phyloP scores from a whole-genome alignment of 1,284 basidiomycete genomes.

The Microbotryomycetes sp. region DNA sequence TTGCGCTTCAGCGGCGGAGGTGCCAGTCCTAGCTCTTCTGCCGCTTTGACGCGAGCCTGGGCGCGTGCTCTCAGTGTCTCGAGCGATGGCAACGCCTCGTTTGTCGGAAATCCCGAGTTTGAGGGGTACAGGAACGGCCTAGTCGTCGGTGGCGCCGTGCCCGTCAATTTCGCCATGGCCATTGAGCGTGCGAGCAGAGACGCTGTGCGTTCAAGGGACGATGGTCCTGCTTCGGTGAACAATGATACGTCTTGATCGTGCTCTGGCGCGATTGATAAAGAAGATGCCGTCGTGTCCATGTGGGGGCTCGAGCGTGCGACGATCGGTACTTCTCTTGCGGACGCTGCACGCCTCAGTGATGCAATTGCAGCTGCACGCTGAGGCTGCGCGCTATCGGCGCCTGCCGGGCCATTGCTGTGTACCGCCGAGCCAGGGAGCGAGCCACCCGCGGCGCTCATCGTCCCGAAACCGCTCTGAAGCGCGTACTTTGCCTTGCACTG shows the following conservation, averaged over 20 bases:
- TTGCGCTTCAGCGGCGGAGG: conserved; percentile 8
- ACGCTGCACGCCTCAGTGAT: conserved; percentile 17
- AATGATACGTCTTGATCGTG: conserved; percentile 8
- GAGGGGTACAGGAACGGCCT: conserved; percentile 12
- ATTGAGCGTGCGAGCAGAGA: conserved; percentile 30
- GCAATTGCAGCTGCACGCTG: conserved; percentile 12
- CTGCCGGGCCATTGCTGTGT: too few species aligned
- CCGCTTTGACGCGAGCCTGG: conserved; percentile 8
- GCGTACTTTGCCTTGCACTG: too few species aligned
- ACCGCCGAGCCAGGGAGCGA: too few species aligned
- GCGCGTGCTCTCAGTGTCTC: conserved; percentile 25
- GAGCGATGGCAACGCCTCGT: conserved; percentile 21
- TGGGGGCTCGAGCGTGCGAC: neutral
- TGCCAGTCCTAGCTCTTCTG: neutral
- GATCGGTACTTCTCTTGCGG: conserved; percentile 4
- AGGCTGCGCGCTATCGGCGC: neutral
- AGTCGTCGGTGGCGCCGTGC: conserved; percentile 15
- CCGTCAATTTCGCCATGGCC: conserved; percentile 34
- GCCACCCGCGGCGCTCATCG: too few species aligned
- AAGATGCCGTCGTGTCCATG: conserved; percentile 2
- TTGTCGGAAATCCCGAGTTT: conserved; percentile 4
- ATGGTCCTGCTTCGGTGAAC: neutral
- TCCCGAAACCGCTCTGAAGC: too few species aligned
- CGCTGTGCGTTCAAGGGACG: conserved; percentile 30
- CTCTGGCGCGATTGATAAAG: too few species aligned